Conservation (phyloP, 1,284 basidiomycete species). For the Microbotryum scabiosae region DNA sequence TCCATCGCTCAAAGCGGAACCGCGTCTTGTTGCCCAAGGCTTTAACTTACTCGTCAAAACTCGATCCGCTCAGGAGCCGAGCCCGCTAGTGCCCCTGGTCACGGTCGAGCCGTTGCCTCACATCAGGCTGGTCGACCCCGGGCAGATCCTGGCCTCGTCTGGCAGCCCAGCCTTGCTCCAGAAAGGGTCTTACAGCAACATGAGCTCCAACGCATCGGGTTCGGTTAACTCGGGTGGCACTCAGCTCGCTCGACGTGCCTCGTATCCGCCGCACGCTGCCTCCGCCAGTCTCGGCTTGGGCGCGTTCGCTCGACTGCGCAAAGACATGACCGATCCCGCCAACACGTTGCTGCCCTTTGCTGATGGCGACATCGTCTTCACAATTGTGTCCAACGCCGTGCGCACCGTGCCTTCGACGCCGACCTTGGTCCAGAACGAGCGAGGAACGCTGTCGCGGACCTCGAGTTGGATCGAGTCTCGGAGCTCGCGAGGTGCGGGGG, state of each 20-base stretch:
- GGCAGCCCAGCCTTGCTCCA: background rate
- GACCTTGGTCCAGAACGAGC: background rate
- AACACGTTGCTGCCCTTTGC: constrained; percentile 5
- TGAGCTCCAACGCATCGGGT: background rate
- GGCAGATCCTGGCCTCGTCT: background rate
- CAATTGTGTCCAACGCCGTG: background rate
- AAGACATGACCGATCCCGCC: background rate
- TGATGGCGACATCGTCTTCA: constrained; percentile 10
- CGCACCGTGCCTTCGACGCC: background rate
- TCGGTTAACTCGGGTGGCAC: background rate
- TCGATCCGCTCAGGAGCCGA: background rate
- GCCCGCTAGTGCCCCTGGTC: constrained; percentile 5
- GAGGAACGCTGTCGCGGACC: constrained; percentile 1
- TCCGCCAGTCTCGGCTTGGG: background rate
- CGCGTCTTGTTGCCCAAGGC: background rate
- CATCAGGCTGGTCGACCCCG: constrained; percentile 10
- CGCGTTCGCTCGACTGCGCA: constrained; percentile 1
- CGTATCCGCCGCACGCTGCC: constrained; percentile 1
- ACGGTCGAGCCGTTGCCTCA: constrained; percentile 9
- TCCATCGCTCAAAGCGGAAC: constrained; percentile 4
- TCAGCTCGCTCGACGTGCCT: constrained; percentile 1
- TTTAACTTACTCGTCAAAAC: background rate
- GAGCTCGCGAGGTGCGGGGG: background rate
- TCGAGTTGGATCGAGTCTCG: constrained; percentile 11
- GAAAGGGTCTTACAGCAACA: background rate